These are phyloP conservation scores for Trypanosoma rangeli DNA, from an alignment of 208 protist genomes.

Conservation along the genomic window DNA sequence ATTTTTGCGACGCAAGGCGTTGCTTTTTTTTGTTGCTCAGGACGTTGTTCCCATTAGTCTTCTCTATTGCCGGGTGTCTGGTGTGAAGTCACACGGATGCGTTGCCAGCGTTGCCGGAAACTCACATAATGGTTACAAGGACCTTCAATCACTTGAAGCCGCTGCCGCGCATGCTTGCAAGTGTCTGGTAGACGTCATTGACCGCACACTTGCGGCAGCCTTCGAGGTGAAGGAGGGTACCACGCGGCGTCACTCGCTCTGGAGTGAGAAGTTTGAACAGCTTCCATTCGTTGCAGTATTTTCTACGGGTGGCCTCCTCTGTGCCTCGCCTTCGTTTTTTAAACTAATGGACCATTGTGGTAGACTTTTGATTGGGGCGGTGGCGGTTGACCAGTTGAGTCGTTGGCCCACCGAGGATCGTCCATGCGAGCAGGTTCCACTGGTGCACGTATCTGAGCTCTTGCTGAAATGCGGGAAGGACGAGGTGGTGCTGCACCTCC, in stretches of 20 bases:
- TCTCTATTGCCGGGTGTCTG: slow-evolving; percentile 19
- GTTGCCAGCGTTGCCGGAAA: slow-evolving; percentile 2
- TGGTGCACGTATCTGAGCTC: slow-evolving; percentile 21
- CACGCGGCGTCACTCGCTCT: slow-evolving; percentile 18
- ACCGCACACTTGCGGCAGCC: slow-evolving; percentile 26
- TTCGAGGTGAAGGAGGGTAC: slow-evolving; percentile 1
- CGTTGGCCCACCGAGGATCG: slow-evolving; percentile 19
- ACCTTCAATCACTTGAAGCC: slow-evolving; percentile 11
- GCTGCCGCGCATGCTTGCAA: slow-evolving; percentile 12
- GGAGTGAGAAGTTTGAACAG: not conserved
- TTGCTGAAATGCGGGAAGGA: slow-evolving; percentile 16
- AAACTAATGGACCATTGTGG: slow-evolving; percentile 33
- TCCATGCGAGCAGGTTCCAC: not conserved
- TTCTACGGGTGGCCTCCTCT: slow-evolving; percentile 59
- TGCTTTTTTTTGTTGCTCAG: slow-evolving; percentile 55
- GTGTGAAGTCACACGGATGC: not conserved
- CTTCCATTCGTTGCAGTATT: slow-evolving; percentile 44
- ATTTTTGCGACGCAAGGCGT: slow-evolving; percentile 38
- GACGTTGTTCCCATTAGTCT: slow-evolving; percentile 44
- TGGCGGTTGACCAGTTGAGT: slow-evolving; percentile 49
- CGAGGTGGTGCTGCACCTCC: slow-evolving; percentile 29
- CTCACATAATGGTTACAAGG: not conserved
- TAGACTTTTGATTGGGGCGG: slow-evolving; percentile 40
- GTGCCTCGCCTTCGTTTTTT: slow-evolving; percentile 43
- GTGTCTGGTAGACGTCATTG: slow-evolving; percentile 24